Evolutionary conservation across 352 stramenopile species (phyloP).

Genomic region (Globisporangium lucens): DNA sequence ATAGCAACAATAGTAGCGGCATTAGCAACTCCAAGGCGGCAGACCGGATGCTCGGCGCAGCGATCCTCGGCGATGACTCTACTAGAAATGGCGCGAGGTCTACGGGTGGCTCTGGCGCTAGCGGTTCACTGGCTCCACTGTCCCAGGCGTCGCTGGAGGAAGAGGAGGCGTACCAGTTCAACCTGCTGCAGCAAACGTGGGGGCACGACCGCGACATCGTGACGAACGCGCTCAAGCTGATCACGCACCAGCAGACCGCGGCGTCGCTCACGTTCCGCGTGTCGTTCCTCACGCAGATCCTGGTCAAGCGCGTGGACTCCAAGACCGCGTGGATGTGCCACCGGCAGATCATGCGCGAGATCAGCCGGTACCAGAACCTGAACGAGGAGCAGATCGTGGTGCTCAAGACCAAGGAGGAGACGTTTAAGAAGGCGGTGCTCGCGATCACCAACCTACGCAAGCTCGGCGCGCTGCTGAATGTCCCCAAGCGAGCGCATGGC

Average conservation of each 20-base stretch:
- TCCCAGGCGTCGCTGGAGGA: slow-evolving; percentile 31
- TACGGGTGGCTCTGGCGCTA: background rate
- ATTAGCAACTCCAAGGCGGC: slow-evolving; percentile 8
- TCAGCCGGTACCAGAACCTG: slow-evolving; percentile 64
- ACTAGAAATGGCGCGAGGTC: background rate
- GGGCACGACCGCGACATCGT: slow-evolving; percentile 52
- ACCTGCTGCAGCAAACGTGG: slow-evolving; percentile 67
- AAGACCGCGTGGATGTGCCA: slow-evolving; percentile 82
- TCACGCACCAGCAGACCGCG: slow-evolving; percentile 56
- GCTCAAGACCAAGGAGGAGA: slow-evolving; percentile 62
- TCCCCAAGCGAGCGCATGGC: background rate
- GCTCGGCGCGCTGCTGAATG: slow-evolving; percentile 24
- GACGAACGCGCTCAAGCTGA: slow-evolving; percentile 37
- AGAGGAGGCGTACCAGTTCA: slow-evolving; percentile 75
- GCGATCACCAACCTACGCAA: slow-evolving; percentile 52
- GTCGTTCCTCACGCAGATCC: slow-evolving; percentile 61
- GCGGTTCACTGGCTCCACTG: background rate
- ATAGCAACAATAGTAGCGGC: background rate
- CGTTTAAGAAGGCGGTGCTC: slow-evolving; percentile 65
- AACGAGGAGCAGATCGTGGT: slow-evolving; percentile 62
- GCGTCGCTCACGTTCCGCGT: slow-evolving; percentile 63
- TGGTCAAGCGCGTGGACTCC: slow-evolving; percentile 58
- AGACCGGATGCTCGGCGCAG: background rate
- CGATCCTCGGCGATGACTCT: slow-evolving; percentile 13
- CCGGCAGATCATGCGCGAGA: slow-evolving; percentile 75